phyloP scores from a whole-genome alignment of 1,284 basidiomycete species.

The Rhodotorula sp. region DNA sequence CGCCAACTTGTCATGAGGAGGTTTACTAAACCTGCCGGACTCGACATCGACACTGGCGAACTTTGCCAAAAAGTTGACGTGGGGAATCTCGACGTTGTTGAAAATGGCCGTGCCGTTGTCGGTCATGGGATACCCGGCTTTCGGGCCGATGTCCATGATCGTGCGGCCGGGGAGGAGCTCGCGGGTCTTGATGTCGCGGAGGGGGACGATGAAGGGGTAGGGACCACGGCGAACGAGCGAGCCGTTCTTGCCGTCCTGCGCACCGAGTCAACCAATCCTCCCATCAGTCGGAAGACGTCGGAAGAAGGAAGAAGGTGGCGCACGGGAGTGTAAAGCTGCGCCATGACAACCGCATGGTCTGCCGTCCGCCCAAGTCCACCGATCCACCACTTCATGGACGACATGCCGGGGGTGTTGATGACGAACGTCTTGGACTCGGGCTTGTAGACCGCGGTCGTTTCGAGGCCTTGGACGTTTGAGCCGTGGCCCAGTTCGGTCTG shows the following conservation, averaged over 20 bases:
- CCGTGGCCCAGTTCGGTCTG: constrained; percentile 66
- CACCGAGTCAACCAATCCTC: no score
- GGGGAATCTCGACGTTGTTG: constrained; percentile 59
- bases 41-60: constrained; percentile 48
- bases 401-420: constrained; percentile 70
- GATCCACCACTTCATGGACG: constrained; percentile 69
- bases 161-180: constrained; percentile 48
- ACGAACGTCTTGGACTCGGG: constrained; percentile 68
- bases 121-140: constrained; percentile 46
- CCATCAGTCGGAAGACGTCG: no score
- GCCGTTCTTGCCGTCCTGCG: constrained; percentile 46
- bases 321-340: constrained; percentile 47
- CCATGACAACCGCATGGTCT: constrained; percentile 51
- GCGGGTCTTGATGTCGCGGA: constrained; percentile 49
- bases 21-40: constrained; percentile 41
- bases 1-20: constrained; percentile 42
- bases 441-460: constrained; percentile 74
- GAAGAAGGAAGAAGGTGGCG: neutral
- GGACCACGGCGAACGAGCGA: constrained; percentile 44
- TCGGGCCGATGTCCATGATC: constrained; percentile 49
- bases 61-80: constrained; percentile 49
- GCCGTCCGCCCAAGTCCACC: constrained; percentile 50
- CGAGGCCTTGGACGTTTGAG: constrained; percentile 65
- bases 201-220: constrained; percentile 49
- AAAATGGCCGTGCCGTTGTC: constrained; percentile 51